A percentile compares a stretch with the other conserved stretches of the same genome.
Conservation (phyloP, 2,329 filamentous ascomycete genomes). For the Akanthomyces lecanii region DNA sequence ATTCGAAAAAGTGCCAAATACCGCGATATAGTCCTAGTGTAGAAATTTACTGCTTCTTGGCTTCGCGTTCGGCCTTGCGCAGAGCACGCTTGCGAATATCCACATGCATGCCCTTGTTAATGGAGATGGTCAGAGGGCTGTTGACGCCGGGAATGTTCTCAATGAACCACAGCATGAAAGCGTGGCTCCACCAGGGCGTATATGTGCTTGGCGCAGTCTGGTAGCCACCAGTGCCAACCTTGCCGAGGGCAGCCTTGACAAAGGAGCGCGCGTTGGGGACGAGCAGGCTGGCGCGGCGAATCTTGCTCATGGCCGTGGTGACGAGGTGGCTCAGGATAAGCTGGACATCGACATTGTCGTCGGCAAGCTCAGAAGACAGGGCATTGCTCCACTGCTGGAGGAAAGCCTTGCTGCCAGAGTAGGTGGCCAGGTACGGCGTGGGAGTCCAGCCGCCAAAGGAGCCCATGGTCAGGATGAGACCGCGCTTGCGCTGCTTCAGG, state of each 20-base stretch:
- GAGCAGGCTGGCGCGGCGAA: slow-evolving; percentile 70
- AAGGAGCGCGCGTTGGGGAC: slow-evolving; percentile 81
- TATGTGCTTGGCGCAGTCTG: slow-evolving; percentile 78
- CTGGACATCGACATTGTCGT: slow-evolving; percentile 81
- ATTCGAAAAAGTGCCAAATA: neutral
- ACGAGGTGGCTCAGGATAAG: slow-evolving; percentile 90
- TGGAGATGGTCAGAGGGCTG: slow-evolving; percentile 42
- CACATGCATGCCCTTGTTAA: slow-evolving; percentile 68
- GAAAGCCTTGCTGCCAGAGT: slow-evolving; percentile 97
- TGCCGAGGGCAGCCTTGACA: slow-evolving; percentile 71
- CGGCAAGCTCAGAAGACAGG: slow-evolving; percentile 75
- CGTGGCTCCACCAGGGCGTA: slow-evolving; percentile 92
- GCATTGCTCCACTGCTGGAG: slow-evolving; percentile 93
- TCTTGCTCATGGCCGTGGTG: slow-evolving; percentile 95
- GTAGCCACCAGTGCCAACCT: slow-evolving; percentile 76
- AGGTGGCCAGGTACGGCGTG: slow-evolving; percentile 88
- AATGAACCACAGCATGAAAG: slow-evolving; percentile 79
- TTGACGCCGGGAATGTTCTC: slow-evolving; percentile 53
- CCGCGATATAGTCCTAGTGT: neutral
- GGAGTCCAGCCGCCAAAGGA: slow-evolving; percentile 92
- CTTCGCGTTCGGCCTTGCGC: slow-evolving; percentile 77
- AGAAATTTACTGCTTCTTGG: slow-evolving; percentile 55
- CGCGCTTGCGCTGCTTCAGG: slow-evolving; percentile 78
- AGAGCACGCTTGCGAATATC: slow-evolving; percentile 78
- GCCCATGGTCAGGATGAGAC: slow-evolving; percentile 93